Evolutionary conservation across 1,139 yeast species (phyloP), one percentile per base, ranked within the genome.

Genomic region (Taphrina pruni): DNA sequence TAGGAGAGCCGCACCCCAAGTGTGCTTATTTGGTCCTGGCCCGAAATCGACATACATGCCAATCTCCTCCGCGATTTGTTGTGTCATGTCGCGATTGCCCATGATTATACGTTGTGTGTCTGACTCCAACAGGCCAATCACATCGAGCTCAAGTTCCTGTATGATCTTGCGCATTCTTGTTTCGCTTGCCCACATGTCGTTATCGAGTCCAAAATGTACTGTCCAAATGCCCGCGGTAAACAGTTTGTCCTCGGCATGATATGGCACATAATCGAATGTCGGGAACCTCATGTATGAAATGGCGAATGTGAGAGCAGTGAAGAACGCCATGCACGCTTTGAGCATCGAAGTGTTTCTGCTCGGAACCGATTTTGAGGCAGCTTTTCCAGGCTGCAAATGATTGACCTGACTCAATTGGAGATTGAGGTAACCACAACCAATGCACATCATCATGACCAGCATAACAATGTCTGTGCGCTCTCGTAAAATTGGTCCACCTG

Each of bases 151-250:
- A 65, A 96, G 87, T 74, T 93, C 98, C 72, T 81, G 81, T 71
- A 94, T 87, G 69, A 94, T 85, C 74, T 89, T 88, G 70, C 88
- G 82, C 97, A 94, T 93, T 75, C 98, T 85, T 55, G 86, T 87
- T 79, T 94, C 98, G 73, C 94, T 87, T 0, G 96, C 95, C 99
- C 99, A 94, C 96, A 94, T 89, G 77, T 93, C 97, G 77, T 94
- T 94, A 78, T 94, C 99, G 69, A 94, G 83, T 26, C 97, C 99
- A 77, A 94, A 94, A 79, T 94, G 99, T 72, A 94, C 88, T 50
- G 99, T 94, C 99, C 99, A 94, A 73, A 94, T 93, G 76, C 97
- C 99, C 0, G 97, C 93, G 1, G 97, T 92, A 76, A 94, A 86
- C 2, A 91, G 79, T 75, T 87, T 84, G 11, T 92, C 85, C 12